Evolutionary conservation across 176 grass and related monocot species (phyloP), one percentile per base, ranked within the genome.

Genomic region (Lolium perenne): DNA sequence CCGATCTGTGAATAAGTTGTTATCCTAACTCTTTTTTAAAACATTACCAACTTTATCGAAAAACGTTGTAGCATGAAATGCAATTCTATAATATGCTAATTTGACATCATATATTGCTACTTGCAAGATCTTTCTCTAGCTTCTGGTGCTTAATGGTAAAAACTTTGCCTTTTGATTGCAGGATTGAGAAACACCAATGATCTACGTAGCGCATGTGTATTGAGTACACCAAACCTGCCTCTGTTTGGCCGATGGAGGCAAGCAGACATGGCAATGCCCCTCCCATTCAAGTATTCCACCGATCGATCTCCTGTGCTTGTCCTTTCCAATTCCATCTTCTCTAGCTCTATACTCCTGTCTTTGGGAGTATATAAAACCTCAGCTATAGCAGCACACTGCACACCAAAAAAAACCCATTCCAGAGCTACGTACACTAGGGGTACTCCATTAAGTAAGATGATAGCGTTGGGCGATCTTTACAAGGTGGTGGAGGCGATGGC

Each of bases 401-500:
- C 11, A 73, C 43, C 69, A 25, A 73, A 35, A 73, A 35, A 58
- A 46, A 18, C 25, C 18, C 80, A 26, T 56, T 71, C 67, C 66
- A 71, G 29, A 67, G 64, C 29, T 17, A 38, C 61, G 4, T 1
- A 29, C 49, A 54, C 1, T 54, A 16, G 14, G 9, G 14, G 9
- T 43, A 22, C 5, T 73, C n/a, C n/a, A 74, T 23, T 11, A 74
- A 40, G 29, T 38, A 69, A 48, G n/a, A 91, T 95, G 94, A 93
- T 95, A 63, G 43, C 18, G 5, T 83, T 78, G 89, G 51, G 45
- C 3, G 94, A 93, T 15, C 53, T 93, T 3, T 89, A 91, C 60
- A 89, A 93, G 77, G 91, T 93, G 78, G 65, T 57, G 78, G 77
- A 46, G 59, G 89, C 89, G 11, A 93, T 95, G 94, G 86, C 57